Evolutionary conservation across 129 eudicot species (phyloP).

Genomic region (Flaveria robusta): DNA sequence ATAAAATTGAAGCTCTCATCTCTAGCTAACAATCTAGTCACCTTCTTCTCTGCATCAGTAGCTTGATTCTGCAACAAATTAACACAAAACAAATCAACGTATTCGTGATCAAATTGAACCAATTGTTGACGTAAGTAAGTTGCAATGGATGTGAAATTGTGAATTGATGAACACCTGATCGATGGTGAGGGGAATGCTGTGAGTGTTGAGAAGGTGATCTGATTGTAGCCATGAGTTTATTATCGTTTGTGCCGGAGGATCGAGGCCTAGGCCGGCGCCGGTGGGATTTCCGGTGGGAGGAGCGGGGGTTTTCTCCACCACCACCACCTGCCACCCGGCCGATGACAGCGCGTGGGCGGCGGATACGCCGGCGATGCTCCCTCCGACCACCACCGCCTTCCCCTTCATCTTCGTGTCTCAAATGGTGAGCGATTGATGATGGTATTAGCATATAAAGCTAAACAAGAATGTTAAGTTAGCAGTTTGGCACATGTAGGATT

Average conservation of each 20-base stretch:
- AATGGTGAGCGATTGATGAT: no score
- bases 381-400: conserved; percentile 80
- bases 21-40: conserved; percentile 49
- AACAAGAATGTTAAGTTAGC: no score
- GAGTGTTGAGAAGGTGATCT: conserved; percentile 33
- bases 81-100: neutral
- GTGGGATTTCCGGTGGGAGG: conserved; percentile 83
- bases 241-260: conserved; percentile 49
- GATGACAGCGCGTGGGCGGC: conserved; percentile 64
- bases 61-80: conserved; percentile 55
- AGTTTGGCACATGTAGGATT: no score
- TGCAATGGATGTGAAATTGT: neutral
- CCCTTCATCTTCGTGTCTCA: neutral
- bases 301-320: conserved; percentile 63
- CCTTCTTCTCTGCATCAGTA: conserved; percentile 58
- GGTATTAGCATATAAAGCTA: no score
- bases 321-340: conserved; percentile 86
- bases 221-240: conserved; percentile 64
- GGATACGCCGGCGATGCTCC: conserved; percentile 83
- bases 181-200: conserved; percentile 64
- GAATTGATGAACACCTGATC: conserved; percentile 53
- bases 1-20: conserved; percentile 78
- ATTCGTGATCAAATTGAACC: neutral
- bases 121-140: neutral
- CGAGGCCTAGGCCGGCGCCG: conserved; percentile 89